Evolutionary conservation across 192 early-diverging fungal genomes (phyloP).

Genomic region (Backusella luteola): DNA sequence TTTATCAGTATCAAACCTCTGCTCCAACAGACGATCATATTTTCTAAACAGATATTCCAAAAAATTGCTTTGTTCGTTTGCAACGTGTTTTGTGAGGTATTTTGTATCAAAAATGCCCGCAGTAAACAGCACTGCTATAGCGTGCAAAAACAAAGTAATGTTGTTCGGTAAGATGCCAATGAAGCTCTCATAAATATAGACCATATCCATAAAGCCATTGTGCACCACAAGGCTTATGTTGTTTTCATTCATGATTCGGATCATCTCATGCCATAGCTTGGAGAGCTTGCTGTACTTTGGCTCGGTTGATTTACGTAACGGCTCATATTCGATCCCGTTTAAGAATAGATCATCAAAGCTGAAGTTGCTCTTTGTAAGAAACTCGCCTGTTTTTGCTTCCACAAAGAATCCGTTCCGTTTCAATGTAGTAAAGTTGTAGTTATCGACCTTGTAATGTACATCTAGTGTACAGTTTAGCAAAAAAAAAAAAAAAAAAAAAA

Average conservation of each 20-base stretch:
- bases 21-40: slow-evolving; percentile 32
- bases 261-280: slow-evolving; percentile 8
- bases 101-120: slow-evolving; percentile 95
- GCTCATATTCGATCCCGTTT: slow-evolving; percentile 79
- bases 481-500: not conserved
- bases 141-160: slow-evolving; percentile 70
- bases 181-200: slow-evolving; percentile 92
- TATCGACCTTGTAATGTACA: slow-evolving; percentile 45
- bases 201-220: slow-evolving; percentile 92
- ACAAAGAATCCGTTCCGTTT: slow-evolving; percentile 52
- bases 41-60: slow-evolving; percentile 71
- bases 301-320: slow-evolving; percentile 27
- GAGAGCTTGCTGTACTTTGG: not conserved
- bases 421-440: slow-evolving; percentile 40
- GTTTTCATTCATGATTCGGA: not conserved
- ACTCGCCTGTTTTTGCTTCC: slow-evolving; percentile 67
- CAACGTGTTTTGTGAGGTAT: slow-evolving; percentile 71
- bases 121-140: slow-evolving; percentile 79
- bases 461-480: too few species aligned
- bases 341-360: slow-evolving; percentile 79
- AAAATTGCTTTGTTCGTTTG: slow-evolving; percentile 60
- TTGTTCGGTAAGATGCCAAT: slow-evolving; percentile 74
- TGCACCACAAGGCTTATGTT: slow-evolving; percentile 80
- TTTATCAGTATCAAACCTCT: not conserved
- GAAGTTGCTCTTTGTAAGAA: slow-evolving; percentile 82